These are phyloP conservation scores for Sarcodon aspratus DNA, from an alignment of 768 basidiomycete species.

Conservation along the genomic window DNA sequence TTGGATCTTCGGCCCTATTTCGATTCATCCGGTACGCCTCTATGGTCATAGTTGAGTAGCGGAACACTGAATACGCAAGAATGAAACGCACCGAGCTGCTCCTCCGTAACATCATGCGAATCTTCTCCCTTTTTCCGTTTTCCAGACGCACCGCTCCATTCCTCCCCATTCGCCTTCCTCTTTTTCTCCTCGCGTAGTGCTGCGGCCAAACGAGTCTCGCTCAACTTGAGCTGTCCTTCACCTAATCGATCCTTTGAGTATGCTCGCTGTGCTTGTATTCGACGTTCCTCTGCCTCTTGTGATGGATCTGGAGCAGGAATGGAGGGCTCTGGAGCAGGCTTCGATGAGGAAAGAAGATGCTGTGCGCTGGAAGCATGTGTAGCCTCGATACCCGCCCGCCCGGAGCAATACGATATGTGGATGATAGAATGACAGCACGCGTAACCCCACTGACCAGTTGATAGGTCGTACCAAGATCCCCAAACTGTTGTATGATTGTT, in stretches of 20 bases:
- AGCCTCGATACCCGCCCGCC: slow-evolving; percentile 73
- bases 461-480: slow-evolving; percentile 87
- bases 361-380: slow-evolving; percentile 65
- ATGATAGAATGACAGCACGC: slow-evolving; percentile 86
- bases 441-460: slow-evolving; percentile 78
- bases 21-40: slow-evolving; percentile 86
- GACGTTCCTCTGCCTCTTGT: slow-evolving; percentile 19
- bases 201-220: slow-evolving; percentile 54
- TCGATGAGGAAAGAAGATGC: slow-evolving; percentile 41
- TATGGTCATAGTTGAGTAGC: slow-evolving; percentile 21
- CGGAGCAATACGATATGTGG: slow-evolving; percentile 87
- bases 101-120: slow-evolving; percentile 80
- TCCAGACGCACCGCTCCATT: slow-evolving; percentile 42
- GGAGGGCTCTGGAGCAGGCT: slow-evolving; percentile 15
- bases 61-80: slow-evolving; percentile 1
- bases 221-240: slow-evolving; percentile 71
- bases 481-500: slow-evolving; percentile 96
- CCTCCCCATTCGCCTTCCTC: slow-evolving; percentile 40
- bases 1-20: slow-evolving; percentile 75
- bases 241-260: slow-evolving; percentile 73
- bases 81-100: slow-evolving; percentile 56
- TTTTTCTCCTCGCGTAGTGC: slow-evolving; percentile 78
- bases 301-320: slow-evolving; percentile 6
- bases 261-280: slow-evolving; percentile 46
- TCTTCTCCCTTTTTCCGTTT: slow-evolving; percentile 52